phyloP scores from a whole-genome alignment of 176 grass and related monocot species.

The Areca catechu region DNA sequence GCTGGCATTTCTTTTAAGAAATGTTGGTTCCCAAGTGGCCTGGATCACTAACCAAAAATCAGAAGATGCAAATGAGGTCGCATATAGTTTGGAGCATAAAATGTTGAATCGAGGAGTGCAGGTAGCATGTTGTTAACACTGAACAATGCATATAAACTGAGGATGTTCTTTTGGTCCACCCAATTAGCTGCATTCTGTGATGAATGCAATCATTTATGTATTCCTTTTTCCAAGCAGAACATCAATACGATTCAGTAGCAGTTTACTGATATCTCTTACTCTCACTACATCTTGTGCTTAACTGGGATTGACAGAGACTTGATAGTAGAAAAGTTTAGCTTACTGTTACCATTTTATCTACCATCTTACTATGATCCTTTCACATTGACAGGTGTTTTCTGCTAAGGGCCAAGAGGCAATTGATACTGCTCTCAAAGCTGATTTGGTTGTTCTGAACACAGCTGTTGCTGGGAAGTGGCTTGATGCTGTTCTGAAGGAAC shows the following conservation, averaged over 20 bases:
- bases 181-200: too few species aligned
- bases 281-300: too few species aligned
- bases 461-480: slow-evolving; percentile 95
- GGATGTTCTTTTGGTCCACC: too few species aligned
- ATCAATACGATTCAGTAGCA: too few species aligned
- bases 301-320: too few species aligned
- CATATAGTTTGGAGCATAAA: slow-evolving; percentile 77
- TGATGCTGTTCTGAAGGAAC: slow-evolving; percentile 73
- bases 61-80: slow-evolving; percentile 61
- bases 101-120: slow-evolving; percentile 81
- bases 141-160: too few species aligned
- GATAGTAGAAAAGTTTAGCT: too few species aligned
- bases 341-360: background rate
- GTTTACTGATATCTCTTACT: too few species aligned
- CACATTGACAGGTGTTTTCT: slow-evolving; percentile 44
- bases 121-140: slow-evolving; percentile 19
- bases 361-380: slow-evolving; percentile 9
- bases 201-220: too few species aligned
- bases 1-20: slow-evolving; percentile 69
- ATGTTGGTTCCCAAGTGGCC: slow-evolving; percentile 53
- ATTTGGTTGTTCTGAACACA: slow-evolving; percentile 86
- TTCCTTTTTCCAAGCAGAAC: too few species aligned
- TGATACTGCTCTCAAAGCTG: slow-evolving; percentile 64
- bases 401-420: slow-evolving; percentile 65
- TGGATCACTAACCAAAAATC: slow-evolving; percentile 87